These are phyloP conservation scores for Capronia epimyces DNA, from an alignment of 2,329 filamentous ascomycete species.

Conservation along the genomic window DNA sequence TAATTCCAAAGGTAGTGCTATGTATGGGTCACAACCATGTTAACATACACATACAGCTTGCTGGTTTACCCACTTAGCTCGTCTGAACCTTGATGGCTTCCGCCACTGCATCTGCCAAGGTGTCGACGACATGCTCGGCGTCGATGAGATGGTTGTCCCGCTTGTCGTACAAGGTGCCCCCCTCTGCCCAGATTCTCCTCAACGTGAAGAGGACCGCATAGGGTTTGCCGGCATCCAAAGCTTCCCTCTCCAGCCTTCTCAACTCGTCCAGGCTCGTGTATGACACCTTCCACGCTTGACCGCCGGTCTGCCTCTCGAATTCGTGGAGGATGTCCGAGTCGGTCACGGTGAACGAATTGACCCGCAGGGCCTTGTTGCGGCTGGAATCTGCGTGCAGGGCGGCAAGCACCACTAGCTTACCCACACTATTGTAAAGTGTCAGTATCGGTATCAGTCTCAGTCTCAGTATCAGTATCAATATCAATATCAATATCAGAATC, in stretches of 20 bases:
- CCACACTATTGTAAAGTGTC: slow-evolving; percentile 43
- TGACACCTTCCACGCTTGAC: slow-evolving; percentile 47
- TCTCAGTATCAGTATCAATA: too few species aligned
- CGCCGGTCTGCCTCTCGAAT: slow-evolving; percentile 61
- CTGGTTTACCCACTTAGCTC: not conserved
- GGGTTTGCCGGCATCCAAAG: slow-evolving; percentile 51
- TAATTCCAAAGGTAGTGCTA: too few species aligned
- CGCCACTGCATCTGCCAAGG: slow-evolving; percentile 20
- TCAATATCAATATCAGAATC: too few species aligned
- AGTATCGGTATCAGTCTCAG: not conserved
- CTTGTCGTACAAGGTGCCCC: slow-evolving; percentile 63
- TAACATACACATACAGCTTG: too few species aligned
- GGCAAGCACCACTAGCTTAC: slow-evolving; percentile 59
- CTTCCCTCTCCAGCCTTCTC: slow-evolving; percentile 51
- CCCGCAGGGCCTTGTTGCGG: slow-evolving; percentile 54
- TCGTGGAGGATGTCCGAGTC: slow-evolving; percentile 58
- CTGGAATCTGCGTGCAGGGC: slow-evolving; percentile 53
- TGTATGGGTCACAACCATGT: too few species aligned
- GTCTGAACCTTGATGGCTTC: slow-evolving; percentile 23
- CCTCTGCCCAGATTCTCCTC: slow-evolving; percentile 65
- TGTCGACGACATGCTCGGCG: slow-evolving; percentile 17
- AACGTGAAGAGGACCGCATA: slow-evolving; percentile 55
- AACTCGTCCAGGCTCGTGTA: slow-evolving; percentile 52
- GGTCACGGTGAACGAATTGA: slow-evolving; percentile 65
- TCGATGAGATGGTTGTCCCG: slow-evolving; percentile 60